These are phyloP conservation scores for Prosopis cineraria DNA, from an alignment of 306 rosid species.

Conservation along the genomic window DNA sequence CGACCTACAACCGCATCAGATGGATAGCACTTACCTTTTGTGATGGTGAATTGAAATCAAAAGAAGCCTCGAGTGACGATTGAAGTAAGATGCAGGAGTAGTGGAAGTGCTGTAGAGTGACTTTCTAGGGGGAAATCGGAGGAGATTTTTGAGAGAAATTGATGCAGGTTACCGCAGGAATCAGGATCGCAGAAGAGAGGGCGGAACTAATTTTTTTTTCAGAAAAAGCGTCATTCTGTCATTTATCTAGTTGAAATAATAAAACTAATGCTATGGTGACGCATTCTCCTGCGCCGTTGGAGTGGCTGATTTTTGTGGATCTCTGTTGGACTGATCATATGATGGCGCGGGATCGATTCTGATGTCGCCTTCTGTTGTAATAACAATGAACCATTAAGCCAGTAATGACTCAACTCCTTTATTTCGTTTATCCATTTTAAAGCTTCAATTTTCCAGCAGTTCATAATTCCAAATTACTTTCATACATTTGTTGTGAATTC, in stretches of 20 bases:
- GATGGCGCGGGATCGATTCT: not conserved
- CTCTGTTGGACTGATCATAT: too few species aligned
- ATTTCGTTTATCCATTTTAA: too few species aligned
- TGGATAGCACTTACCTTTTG: slow-evolving; percentile 13
- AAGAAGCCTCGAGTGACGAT: not conserved
- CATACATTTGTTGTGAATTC: too few species aligned
- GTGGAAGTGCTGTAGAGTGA: slow-evolving; percentile 1
- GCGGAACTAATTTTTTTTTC: not conserved
- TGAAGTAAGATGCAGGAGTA: not conserved
- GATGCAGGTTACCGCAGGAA: not conserved
- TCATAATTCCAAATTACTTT: too few species aligned
- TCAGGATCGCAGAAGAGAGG: not conserved
- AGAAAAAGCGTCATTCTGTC: not conserved
- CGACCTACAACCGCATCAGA: slow-evolving; percentile 16
- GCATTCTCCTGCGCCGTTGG: not conserved
- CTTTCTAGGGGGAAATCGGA: not conserved
- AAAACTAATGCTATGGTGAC: too few species aligned
- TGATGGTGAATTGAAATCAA: slow-evolving; percentile 11
- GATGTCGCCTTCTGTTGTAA: not conserved
- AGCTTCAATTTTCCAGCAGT: too few species aligned
- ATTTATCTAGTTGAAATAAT: not conserved
- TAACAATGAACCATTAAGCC: too few species aligned
- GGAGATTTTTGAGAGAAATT: not conserved
- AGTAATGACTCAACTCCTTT: too few species aligned
- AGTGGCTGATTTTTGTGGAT: not conserved